phyloP scores from a whole-genome alignment of 2,329 filamentous ascomycete species.

The Stemphylium beticola region DNA sequence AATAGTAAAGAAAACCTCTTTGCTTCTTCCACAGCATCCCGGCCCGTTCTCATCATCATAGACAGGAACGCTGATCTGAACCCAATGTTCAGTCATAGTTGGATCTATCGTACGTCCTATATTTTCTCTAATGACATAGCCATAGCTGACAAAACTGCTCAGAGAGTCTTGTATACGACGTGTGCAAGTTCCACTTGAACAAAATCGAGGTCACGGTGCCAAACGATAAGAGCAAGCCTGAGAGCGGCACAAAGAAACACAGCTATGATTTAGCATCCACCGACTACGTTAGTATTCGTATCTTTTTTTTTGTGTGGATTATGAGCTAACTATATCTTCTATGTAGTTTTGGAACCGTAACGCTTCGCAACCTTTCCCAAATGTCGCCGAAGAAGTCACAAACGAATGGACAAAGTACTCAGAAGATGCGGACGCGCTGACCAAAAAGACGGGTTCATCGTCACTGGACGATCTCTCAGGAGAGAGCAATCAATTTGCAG shows the following conservation, averaged over 20 bases:
- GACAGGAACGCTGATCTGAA: constrained; percentile 95
- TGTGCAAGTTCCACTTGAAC: constrained; percentile 79
- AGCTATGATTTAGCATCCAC: constrained; percentile 86
- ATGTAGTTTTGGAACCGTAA: constrained; percentile 86
- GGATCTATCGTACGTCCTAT: constrained; percentile 57
- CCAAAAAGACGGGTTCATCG: constrained; percentile 90
- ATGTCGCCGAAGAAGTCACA: constrained; percentile 87
- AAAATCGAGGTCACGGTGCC: constrained; percentile 90
- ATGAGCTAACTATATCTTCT: not conserved
- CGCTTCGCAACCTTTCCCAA: constrained; percentile 61
- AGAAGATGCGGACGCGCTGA: constrained; percentile 92
- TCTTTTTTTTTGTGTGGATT: not conserved
- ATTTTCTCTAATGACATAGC: not conserved
- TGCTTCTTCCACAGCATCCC: constrained; percentile 72
- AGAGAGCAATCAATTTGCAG: constrained; percentile 85
- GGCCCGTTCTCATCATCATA: constrained; percentile 90
- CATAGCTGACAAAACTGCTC: not conserved
- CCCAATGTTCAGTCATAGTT: constrained; percentile 98
- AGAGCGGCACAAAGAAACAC: constrained; percentile 80
- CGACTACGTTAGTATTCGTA: constrained; percentile 65
- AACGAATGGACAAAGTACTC: constrained; percentile 93
- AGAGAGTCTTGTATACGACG: constrained; percentile 13
- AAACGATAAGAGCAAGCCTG: constrained; percentile 75
- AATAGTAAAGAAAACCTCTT: constrained; percentile 99
- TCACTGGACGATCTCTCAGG: constrained; percentile 92